Evolutionary conservation across 345 rosid genomes (phyloP), one percentile per base, ranked within the genome.

Genomic region (Excoecaria agallocha): DNA sequence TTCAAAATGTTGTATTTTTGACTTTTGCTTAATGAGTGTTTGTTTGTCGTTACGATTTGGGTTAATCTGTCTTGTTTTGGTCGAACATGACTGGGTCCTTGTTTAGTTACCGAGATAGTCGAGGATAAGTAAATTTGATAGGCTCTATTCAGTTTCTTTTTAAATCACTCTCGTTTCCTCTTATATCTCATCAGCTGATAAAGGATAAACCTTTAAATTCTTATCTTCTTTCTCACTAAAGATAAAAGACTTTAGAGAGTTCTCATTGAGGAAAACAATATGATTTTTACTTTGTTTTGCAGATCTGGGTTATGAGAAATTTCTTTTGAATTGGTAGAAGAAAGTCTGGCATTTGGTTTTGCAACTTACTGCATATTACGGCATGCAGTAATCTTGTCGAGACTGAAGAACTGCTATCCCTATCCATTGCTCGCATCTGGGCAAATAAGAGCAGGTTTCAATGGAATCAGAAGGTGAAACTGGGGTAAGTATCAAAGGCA

Each of bases 391-490:
- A 79, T 72, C 78, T 67, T 72, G 77, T 57, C 68, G 80, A 76
- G 68, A 50, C 71, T 25, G 65, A 66, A 66, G 67, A 65, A 68
- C 45, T 25, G 49, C 6, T 60, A 37, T 70, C 57, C 50, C 68
- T 24, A 71, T 74, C 75, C 67, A 54, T 46, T 63, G 63, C 75
- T 84, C 55, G 16, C 60, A 52, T 82, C 74, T 49, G 54, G 41
- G 24, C 46, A 12, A 16, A 69, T 73, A 59, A 76, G 51, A 79
- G 82, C 17, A 17, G 62, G 22, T 58, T 25, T 55, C 76, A 55
- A 91, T 90, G 96, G 96, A 91, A 81, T 88, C 91, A 12, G 96
- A 87, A 74, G 90, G 88, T 64, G 94, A 87, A 84, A 80, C 85
- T 58, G 89, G 83, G 92, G 94, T 88, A 79, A 81, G 87, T 64